Conservation (phyloP, 1,139 yeast genomes). For the Candida dubliniensis region DNA sequence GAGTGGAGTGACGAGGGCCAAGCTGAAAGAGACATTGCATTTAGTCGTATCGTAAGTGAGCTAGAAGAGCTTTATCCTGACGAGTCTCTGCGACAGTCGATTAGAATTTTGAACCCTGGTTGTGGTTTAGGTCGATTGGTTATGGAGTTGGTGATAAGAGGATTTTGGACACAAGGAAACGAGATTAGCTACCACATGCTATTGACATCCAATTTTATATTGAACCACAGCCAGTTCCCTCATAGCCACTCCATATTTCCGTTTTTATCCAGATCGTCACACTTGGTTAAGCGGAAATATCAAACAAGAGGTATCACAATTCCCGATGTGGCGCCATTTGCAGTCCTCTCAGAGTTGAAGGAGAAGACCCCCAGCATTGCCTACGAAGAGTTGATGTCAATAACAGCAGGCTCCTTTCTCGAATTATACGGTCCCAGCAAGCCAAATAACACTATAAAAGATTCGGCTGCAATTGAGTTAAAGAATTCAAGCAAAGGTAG, state of each 20-base stretch:
- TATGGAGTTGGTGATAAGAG: conserved; percentile 65
- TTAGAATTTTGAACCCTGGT: conserved; percentile 72
- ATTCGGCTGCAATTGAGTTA: conserved; percentile 40
- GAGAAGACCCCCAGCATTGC: conserved; percentile 39
- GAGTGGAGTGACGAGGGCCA: conserved; percentile 76
- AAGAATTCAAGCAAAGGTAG: conserved; percentile 35
- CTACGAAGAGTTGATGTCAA: conserved; percentile 61
- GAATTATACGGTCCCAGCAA: conserved; percentile 65
- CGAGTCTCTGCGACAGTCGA: conserved; percentile 31
- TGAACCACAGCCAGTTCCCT: conserved; percentile 51
- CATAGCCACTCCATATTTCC: conserved; percentile 51
- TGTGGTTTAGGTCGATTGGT: conserved; percentile 81
- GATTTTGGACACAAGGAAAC: conserved; percentile 81
- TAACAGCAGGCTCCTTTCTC: conserved; percentile 78
- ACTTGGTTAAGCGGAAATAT: conserved; percentile 41
- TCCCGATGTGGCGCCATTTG: conserved; percentile 52
- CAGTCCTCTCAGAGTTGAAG: conserved; percentile 28
- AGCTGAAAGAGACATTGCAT: conserved; percentile 50
- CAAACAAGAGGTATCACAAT: conserved; percentile 52
- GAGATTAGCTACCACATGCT: conserved; percentile 85
- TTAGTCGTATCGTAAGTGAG: conserved; percentile 46
- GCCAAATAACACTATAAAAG: conserved; percentile 11
- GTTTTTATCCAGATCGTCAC: conserved; percentile 52
- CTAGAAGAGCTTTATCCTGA: conserved; percentile 47
- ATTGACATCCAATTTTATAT: conserved; percentile 59